Evolutionary conservation across 1,139 yeast genomes (phyloP), one percentile per base, ranked within the genome.

Genomic region (Taphrina confusa): DNA sequence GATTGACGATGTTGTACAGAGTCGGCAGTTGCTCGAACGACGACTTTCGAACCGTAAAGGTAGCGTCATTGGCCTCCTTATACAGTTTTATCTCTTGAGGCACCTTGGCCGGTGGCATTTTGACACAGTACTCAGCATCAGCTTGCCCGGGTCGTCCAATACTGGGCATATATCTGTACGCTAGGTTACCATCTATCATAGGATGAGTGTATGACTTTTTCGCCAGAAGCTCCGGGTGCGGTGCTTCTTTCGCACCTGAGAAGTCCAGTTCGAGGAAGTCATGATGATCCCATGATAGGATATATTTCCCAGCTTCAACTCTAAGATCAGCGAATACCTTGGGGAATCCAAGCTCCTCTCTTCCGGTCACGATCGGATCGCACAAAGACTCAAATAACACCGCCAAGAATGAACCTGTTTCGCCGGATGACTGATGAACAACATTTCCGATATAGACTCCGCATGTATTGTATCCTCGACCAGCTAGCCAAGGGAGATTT

Each of bases 351-450:
- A 39, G 25, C n/a, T 39, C 45, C 20, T 39, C 45, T 6, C 45
- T 23, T 11, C 45, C 45, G 23, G 45, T 39, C 9, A 39, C 45
- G 45, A 39, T 39, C 25, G 45, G 45, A 6, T 39, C 45, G 16
- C 45, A 39, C 23, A 39, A n/a, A 22, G 25, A 20, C 27, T 39
- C 45, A 14, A 39, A 39, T 9, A 39, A 27, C 12, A 39, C 45
- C 5, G 45, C 45, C 9, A 39, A 22, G 11, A 39, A 39, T 2
- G 45, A 39, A 14, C 27, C 45, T 18, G 20, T 39, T 9, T 20
- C 28, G 8, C 14, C 25, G 2, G 25, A 22, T 4, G 25, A n/a
- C 16, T 14, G 12, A 14, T 39, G 25, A 9, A 20, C 27, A 2
- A 39, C 45, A 18, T 39, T 22, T 2, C 45, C 28, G 27, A 39